phyloP scores from a whole-genome alignment of 805 yeast genomes.

The Kazachstania taianensis region DNA sequence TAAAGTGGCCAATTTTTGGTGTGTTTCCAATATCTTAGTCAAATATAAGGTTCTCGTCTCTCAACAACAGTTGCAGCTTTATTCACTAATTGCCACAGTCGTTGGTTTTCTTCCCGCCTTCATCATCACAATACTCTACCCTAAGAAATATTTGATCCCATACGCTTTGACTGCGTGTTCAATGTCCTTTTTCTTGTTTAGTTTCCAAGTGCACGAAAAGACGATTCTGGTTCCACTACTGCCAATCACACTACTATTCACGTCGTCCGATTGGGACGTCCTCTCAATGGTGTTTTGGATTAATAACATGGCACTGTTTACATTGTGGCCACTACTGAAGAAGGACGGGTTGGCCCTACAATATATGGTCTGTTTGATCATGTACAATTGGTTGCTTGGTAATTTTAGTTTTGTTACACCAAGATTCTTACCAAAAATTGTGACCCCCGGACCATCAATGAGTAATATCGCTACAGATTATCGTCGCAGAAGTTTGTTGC shows the following conservation, averaged over 20 bases:
- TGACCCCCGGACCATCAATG: slow-evolving; percentile 38
- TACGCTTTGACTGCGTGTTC: slow-evolving; percentile 80
- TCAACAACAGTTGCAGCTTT: slow-evolving; percentile 45
- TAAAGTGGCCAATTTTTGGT: slow-evolving; percentile 96
- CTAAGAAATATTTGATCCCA: slow-evolving; percentile 41
- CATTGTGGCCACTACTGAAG: slow-evolving; percentile 77
- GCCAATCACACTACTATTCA: slow-evolving; percentile 62
- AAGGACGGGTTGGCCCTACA: slow-evolving; percentile 69
- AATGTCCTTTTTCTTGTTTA: slow-evolving; percentile 78
- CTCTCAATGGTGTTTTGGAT: slow-evolving; percentile 81
- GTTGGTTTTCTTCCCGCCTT: slow-evolving; percentile 48
- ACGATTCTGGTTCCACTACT: slow-evolving; percentile 78
- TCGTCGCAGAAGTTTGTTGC: slow-evolving; percentile 37
- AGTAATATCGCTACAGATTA: slow-evolving; percentile 25
- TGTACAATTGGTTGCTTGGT: slow-evolving; percentile 76
- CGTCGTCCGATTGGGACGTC: slow-evolving; percentile 44
- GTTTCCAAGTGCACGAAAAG: slow-evolving; percentile 95
- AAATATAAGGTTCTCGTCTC: slow-evolving; percentile 55
- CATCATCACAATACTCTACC: slow-evolving; percentile 38
- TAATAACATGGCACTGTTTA: slow-evolving; percentile 71
- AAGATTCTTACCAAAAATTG: slow-evolving; percentile 30
- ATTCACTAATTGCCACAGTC: slow-evolving; percentile 47
- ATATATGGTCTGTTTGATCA: slow-evolving; percentile 46
- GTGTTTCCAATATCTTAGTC: slow-evolving; percentile 72
- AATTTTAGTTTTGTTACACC: slow-evolving; percentile 47